Percentiles rank a stretch among this genome's conserved stretches.
Evolutionary conservation across 331 rosid species (phyloP).

Genomic region (Ulmus americana): DNA sequence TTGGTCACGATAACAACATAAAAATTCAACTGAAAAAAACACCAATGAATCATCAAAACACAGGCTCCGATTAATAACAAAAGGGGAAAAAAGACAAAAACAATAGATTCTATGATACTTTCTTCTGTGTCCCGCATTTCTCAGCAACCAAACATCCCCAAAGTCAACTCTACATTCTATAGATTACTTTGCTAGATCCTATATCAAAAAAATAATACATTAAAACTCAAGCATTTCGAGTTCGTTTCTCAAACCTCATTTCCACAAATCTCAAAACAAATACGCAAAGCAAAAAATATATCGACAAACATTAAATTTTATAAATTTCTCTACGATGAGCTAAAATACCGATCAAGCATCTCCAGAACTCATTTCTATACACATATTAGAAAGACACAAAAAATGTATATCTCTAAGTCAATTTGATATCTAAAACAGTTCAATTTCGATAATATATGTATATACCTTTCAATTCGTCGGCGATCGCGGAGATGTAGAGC

Average conservation of each 20-base stretch:
- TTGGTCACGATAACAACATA: neutral
- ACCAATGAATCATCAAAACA: neutral
- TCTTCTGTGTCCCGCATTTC: neutral
- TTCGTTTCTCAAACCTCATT: too few species aligned
- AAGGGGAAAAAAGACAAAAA: too few species aligned
- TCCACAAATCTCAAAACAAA: too few species aligned
- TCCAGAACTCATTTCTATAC: too few species aligned
- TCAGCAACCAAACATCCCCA: constrained; percentile 7
- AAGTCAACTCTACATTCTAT: neutral
- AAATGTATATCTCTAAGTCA: too few species aligned
- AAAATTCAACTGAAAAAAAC: neutral
- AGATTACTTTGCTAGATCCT: too few species aligned
- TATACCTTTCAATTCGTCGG: constrained; percentile 64
- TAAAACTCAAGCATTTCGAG: too few species aligned
- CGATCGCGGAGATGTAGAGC: constrained; percentile 67
- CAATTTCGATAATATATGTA: neutral
- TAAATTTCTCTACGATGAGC: neutral
- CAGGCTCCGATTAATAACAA: neutral
- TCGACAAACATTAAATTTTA: neutral
- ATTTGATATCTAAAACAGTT: neutral
- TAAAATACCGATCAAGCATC: neutral
- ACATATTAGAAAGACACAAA: too few species aligned
- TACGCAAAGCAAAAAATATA: too few species aligned
- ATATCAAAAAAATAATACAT: too few species aligned
- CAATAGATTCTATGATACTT: neutral